Percentiles rank a stretch among this genome's conserved stretches.
Evolutionary conservation across 148 eudicot species (phyloP).

Genomic region (Persicaria maculosa): DNA sequence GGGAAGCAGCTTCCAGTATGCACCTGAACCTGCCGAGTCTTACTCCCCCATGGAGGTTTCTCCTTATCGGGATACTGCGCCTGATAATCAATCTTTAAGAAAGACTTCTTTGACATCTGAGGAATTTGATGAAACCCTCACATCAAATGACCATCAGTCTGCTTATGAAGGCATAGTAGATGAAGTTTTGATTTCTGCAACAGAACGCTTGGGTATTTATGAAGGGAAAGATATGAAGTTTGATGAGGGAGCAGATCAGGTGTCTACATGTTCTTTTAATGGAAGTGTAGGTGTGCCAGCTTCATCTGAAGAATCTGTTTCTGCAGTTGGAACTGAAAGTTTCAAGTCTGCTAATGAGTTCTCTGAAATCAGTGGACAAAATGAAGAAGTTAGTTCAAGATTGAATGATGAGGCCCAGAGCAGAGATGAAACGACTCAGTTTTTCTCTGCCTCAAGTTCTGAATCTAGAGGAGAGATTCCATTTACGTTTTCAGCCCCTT

Average conservation of each 20-base stretch:
- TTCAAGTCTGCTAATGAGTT: constrained; percentile 59
- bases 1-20: constrained; percentile 28
- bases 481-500: constrained; percentile 70
- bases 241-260: constrained; percentile 22
- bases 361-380: constrained; percentile 44
- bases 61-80: constrained; percentile 49
- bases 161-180: constrained; percentile 27
- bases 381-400: constrained; percentile 53
- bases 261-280: constrained; percentile 22
- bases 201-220: constrained; percentile 43
- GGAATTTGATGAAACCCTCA: constrained; percentile 24
- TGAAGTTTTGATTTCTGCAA: constrained; percentile 51
- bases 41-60: constrained; percentile 96
- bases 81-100: constrained; percentile 25
- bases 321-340: constrained; percentile 62
- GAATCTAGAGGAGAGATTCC: constrained; percentile 31
- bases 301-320: constrained; percentile 34
- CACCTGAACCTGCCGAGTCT: constrained; percentile 41
- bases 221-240: constrained; percentile 29
- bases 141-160: constrained; percentile 25
- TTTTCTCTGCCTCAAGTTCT: constrained; percentile 43
- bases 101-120: constrained; percentile 47
- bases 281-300: constrained; percentile 25
- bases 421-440: constrained; percentile 34
- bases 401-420: constrained; percentile 36